Base-by-base conservation (phyloP, 306 rosid species). In the Prunus kanzakura region DNA sequence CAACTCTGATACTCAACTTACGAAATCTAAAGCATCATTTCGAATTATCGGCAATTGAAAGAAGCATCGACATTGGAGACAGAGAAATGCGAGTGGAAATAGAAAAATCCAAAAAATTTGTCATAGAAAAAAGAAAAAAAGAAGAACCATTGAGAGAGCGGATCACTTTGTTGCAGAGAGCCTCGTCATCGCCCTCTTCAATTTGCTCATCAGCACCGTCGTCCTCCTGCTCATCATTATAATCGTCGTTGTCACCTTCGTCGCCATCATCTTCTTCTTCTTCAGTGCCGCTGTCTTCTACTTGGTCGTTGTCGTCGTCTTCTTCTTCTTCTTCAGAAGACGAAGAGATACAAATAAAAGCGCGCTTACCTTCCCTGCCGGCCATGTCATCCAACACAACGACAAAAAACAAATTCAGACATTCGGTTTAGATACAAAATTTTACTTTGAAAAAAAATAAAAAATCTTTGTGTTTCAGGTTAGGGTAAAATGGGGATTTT, bases 81-180 rank as follows among this genome's bases (percentile, higher is more conserved):
- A 55, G 61, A 50, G 4, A 22, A 47, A 55, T 19, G 57, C 1
- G 18, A 13, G n/a, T 20, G 9, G 18, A 54, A 55, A 71, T 55
- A 3, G 14, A 52, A 70, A 27, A 10, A 18, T 69, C 43, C 13
- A n/a, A 32, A 57, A 38, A 38, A 7, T 12, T 54, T 15, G 2
- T 62, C 38, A 60, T 8, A 22, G 11, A 61, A 35, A 38, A 30
- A 80, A 5, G 6, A 46, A 55, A 46, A 55, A 25, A 55, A 27
- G 64, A 15, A 51, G 67, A 77, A 92, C 96, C 96, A 81, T 74
- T 79, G 75, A 90, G 87, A 66, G 73, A 82, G 20, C 84, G 68
- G 19, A 84, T 52, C 15, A 84, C 86, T 80, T 84, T 87, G 56
- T 83, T 22, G 80, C 82, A 78, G 75, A 83, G 86, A 16, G 89